Evolutionary conservation across 2,329 filamentous ascomycete species (phyloP), one percentile per base, ranked within the genome.

Genomic region (Fusarium palustre): DNA sequence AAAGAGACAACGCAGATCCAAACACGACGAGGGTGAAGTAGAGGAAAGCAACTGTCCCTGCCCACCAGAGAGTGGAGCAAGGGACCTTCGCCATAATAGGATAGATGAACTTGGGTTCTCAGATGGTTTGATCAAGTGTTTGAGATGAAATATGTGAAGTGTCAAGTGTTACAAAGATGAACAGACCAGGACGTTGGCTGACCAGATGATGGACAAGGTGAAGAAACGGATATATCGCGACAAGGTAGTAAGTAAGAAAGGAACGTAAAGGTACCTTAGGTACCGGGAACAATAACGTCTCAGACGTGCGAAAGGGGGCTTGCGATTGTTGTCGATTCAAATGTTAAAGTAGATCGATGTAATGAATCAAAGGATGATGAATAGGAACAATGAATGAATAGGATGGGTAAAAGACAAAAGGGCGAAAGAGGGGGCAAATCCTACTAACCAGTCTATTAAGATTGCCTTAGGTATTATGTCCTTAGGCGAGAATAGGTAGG

Each of bases 1-100:
- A 45, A 11, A 66, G 50, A 33, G 68, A 49, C 31, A 60, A 63
- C 45, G 53, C 64, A 24, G 68, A 60, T 24, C 72, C 65, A 54
- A 63, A 58, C 18, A 67, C 62, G 46, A 71, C 57, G 11, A 71
- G 53, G 55, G 68, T 43, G 34, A 75, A 59, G 39, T 69, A 46
- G n/a, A 77, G 36, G 43, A 77, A 50, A 41, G 69, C 28, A 18
- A 63, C 28, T 31, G 67, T n/a, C 66, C 66, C 71, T 28, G 61
- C 43, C 68, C 69, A 70, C 41, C 48, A 47, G 18, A 55, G 33
- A 49, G 62, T 46, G 30, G 53, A 39, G 18, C 34, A 42, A 55
- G 28, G 59, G 24, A 41, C 33, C 30, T 48, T 71, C 30, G 63
- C 62, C 72, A 75, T 76, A 39, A 33, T 69, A 55, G 50, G 45